phyloP scores from a whole-genome alignment of 2,329 filamentous ascomycete genomes.

The Lachnellula arida region DNA sequence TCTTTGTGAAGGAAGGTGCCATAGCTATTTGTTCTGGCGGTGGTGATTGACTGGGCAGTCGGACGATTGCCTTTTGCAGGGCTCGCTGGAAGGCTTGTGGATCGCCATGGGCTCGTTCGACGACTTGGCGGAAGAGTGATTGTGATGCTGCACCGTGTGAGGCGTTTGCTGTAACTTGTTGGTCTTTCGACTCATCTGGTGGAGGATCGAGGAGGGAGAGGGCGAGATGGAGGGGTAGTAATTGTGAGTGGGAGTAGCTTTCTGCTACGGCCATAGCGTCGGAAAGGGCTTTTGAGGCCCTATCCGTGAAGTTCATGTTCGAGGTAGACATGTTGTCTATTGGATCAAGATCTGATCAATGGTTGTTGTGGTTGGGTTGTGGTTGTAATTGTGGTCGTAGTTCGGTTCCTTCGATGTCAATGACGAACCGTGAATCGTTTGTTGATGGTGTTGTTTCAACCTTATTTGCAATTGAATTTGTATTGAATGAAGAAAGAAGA shows the following conservation, averaged over 20 bases:
- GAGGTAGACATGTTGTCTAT: constrained; percentile 55
- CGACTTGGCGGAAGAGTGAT: constrained; percentile 90
- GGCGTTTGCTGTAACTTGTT: constrained; percentile 61
- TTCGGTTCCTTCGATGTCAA: not conserved
- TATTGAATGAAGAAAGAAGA: no score
- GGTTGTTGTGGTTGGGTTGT: constrained; percentile 3
- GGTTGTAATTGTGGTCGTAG: not conserved
- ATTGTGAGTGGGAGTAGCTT: constrained; percentile 86
- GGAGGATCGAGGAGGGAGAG: constrained; percentile 74
- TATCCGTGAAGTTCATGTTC: constrained; percentile 88
- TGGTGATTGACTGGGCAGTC: constrained; percentile 89
- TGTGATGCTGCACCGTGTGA: constrained; percentile 55
- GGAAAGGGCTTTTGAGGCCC: constrained; percentile 82
- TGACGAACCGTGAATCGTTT: no score
- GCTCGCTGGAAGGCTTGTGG: constrained; percentile 81
- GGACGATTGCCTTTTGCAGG: constrained; percentile 87
- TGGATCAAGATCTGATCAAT: constrained; percentile 24
- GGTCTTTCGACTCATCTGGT: constrained; percentile 73
- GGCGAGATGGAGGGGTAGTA: constrained; percentile 85
- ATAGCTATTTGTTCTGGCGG: constrained; percentile 85
- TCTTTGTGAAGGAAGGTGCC: constrained; percentile 73
- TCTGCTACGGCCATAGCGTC: constrained; percentile 85
- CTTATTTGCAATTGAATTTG: no score
- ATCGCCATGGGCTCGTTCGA: constrained; percentile 92
- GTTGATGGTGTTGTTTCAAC: no score